Percentiles rank a stretch among this genome's conserved stretches.
Conservation (phyloP, 352 stramenopile genomes). For the Globisporangium heterothallicum region DNA sequence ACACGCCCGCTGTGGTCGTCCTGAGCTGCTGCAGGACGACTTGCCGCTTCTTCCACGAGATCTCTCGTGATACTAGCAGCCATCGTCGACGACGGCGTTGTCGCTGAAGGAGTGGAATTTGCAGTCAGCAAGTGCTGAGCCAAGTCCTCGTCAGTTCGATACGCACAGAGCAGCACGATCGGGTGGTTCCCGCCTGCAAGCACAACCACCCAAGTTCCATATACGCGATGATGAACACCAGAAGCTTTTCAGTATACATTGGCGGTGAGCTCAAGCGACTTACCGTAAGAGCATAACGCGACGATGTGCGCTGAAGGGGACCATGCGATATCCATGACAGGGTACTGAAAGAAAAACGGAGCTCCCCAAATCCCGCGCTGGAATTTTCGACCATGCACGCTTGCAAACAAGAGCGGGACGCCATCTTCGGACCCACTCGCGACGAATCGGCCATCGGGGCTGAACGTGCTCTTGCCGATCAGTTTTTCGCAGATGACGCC, state of each 20-base stretch:
- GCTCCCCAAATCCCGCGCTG: constrained; percentile 44
- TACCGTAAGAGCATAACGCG: constrained; percentile 58
- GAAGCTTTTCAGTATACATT: not conserved
- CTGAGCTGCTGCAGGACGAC: not conserved
- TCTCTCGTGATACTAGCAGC: not conserved
- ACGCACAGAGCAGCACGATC: constrained; percentile 53
- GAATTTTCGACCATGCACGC: constrained; percentile 42
- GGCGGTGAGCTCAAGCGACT: not conserved
- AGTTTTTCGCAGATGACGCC: constrained; percentile 42
- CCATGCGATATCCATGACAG: constrained; percentile 58
- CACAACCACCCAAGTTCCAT: not conserved
- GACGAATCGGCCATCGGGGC: constrained; percentile 58
- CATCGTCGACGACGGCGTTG: not conserved
- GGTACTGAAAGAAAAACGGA: constrained; percentile 44
- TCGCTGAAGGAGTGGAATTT: not conserved
- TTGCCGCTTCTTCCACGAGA: not conserved
- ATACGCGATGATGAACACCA: not conserved
- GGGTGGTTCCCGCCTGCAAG: constrained; percentile 41
- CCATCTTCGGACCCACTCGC: constrained; percentile 61
- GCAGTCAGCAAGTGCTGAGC: constrained; percentile 8
- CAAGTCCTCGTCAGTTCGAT: constrained; percentile 37
- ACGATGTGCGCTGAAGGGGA: constrained; percentile 53
- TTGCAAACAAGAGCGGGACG: constrained; percentile 44
- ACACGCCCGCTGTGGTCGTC: constrained; percentile 28
- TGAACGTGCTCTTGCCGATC: constrained; percentile 49